Base-by-base conservation (phyloP, 805 yeast genomes). In the Spathaspora hagerdaliae region DNA sequence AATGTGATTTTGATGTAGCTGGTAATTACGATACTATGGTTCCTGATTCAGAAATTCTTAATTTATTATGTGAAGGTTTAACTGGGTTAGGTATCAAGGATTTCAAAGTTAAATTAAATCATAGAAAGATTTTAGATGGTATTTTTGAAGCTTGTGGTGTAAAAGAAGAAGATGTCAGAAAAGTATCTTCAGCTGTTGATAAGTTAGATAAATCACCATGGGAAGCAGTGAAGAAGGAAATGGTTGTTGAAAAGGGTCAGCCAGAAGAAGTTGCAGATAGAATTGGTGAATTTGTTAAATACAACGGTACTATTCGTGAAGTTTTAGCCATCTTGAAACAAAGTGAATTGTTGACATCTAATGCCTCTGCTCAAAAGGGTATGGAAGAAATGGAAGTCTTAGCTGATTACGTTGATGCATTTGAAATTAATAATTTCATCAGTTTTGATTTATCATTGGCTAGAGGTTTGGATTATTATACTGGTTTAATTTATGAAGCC, bases 1-100 rank as follows among this genome's bases (percentile, higher is more conserved):
- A 94, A 72, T 94, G 99, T 75, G 99, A 94, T 72, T 87, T 94
- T 58, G 99, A 94, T 67, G 75, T 94, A 60, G 99, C 99, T 19
- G 99, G 99, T 43, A 68, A 65, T 46, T 92, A 86, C 64, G 99
- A 94, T 59, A 59, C 83, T 27, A 94, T 94, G 99, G 94, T 94
- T 39, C 96, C 99, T 24, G 99, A 94, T 64, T 82, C 97, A 7
- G 99, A 94, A 71, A 75, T 84, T 47, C 76, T 94, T 71, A 80
- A 85, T 48, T 74, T 94, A 46, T 67, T 85, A 32, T 92, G 87
- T 45, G 96, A 89, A 64, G 97, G 97, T 47, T 76, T 94, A 54
- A 79, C 82, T 9, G 79, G 82, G 6, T 74, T 94, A 54, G 97
- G 97, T 13, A 87, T 94, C 60, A 71, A 72, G 26, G 97, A 90